Evolutionary conservation across 2,329 filamentous ascomycete genomes (phyloP).

Genomic region (Phialocephala sp.): DNA sequence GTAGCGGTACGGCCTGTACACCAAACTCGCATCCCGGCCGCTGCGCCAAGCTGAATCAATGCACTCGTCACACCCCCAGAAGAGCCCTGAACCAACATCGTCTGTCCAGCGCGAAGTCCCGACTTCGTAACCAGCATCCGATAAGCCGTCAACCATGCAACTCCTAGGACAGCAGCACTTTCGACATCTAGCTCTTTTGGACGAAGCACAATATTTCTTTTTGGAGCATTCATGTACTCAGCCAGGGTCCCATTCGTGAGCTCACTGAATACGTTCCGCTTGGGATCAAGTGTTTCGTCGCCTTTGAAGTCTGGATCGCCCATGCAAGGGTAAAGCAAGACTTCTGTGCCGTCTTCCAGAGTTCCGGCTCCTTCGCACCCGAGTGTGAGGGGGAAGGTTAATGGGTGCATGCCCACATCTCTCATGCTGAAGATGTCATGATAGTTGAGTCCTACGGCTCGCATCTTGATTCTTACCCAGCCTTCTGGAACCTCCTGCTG

Average conservation of each 20-base stretch:
- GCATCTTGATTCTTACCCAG: constrained; percentile 32
- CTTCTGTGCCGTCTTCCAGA: constrained; percentile 33
- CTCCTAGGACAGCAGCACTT: constrained; percentile 34
- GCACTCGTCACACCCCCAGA: constrained; percentile 34
- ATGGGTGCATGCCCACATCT: constrained; percentile 24
- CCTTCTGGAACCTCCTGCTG: constrained; percentile 26
- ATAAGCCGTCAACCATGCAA: constrained; percentile 38
- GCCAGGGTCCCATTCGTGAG: constrained; percentile 33
- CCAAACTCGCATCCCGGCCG: constrained; percentile 35
- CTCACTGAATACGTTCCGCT: constrained; percentile 31
- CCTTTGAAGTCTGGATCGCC: constrained; percentile 32
- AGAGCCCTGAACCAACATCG: constrained; percentile 37
- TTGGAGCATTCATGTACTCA: constrained; percentile 35
- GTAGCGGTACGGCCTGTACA: constrained; percentile 30
- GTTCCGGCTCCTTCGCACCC: constrained; percentile 35
- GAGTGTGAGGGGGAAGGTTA: constrained; percentile 31
- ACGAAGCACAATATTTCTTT: constrained; percentile 29
- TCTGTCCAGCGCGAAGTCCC: constrained; percentile 32
- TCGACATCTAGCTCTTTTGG: constrained; percentile 29
- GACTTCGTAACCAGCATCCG: constrained; percentile 36
- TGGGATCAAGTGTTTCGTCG: constrained; percentile 35
- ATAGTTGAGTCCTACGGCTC: constrained; percentile 32
- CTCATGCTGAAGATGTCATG: constrained; percentile 36
- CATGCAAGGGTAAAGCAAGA: constrained; percentile 35
- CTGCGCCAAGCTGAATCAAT: constrained; percentile 34